Evolutionary conservation across 768 basidiomycete genomes (phyloP).

Genomic region (Polyporus arcularius): DNA sequence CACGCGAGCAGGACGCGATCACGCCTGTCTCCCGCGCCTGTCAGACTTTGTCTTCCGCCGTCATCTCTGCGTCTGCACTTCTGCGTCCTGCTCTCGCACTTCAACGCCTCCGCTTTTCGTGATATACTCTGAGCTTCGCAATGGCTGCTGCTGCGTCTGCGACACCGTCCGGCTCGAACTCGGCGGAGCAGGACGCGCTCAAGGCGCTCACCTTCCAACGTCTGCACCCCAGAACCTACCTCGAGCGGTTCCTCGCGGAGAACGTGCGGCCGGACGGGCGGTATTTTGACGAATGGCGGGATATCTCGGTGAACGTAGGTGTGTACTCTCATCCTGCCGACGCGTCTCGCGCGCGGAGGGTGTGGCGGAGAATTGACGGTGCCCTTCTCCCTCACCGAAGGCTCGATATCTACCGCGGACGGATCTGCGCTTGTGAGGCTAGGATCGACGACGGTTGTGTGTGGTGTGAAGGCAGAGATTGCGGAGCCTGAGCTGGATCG

Average conservation of each 20-base stretch:
- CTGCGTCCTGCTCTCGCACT: background rate
- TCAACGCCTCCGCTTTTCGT: background rate
- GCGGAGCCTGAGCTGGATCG: constrained; percentile 83
- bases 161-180: constrained; percentile 5
- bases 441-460: constrained; percentile 93
- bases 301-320: constrained; percentile 81
- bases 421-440: constrained; percentile 90
- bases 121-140: too few species aligned
- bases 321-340: constrained; percentile 29
- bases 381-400: constrained; percentile 39
- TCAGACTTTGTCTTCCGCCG: background rate
- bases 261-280: constrained; percentile 84
- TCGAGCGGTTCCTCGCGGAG: constrained; percentile 82
- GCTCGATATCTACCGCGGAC: constrained; percentile 91
- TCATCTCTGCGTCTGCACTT: background rate
- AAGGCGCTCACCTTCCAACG: constrained; percentile 69
- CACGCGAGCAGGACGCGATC: constrained; percentile 3
- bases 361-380: background rate
- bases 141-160: constrained; percentile 17
- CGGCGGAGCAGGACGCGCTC: constrained; percentile 23
- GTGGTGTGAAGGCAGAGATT: constrained; percentile 95
- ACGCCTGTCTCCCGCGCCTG: background rate
- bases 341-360: background rate
- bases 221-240: constrained; percentile 85
- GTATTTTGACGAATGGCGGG: constrained; percentile 65